Base-by-base conservation (phyloP, 2,329 filamentous ascomycete species). In the Fusarium longipes region DNA sequence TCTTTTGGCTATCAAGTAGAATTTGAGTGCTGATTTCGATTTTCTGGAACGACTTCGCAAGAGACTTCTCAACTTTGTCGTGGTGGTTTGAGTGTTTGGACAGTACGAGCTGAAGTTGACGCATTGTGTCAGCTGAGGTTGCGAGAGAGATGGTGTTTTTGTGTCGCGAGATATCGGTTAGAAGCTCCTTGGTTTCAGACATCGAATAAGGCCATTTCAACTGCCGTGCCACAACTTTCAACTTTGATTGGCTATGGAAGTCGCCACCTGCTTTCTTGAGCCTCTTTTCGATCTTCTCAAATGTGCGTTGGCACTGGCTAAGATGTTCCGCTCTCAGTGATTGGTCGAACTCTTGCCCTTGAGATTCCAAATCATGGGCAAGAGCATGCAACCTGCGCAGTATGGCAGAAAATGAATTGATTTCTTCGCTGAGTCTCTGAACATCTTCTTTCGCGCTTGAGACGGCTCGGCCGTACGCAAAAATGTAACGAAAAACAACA, bases 151-250 rank as follows among this genome's bases (percentile, higher is more conserved):
- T 45, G 1, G 54, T 48, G 1, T 33, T 12, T 20, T 65, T 67
- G 3, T 65, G 17, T 3, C 57, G 50, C 2, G 49, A 57, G 4
- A 69, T 8, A 6, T 55, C 42, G 2, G 3, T 18, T 0, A 69
- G 20, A 0, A 69, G 27, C 0, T 44, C 24, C 3, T 54, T 57
- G 2, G 61, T 68, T 8, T 69, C 64, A 0, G 57, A 57, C 0
- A 17, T 7, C 0, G 53, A 57, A 14, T 42, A 68, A 0, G 67
- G 67, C 67, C 67, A 68, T 5, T 63, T 68, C 7, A 68, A 24
- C 14, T 59, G 53, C 1, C 42, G 49, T 1, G 20, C 5, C 0
- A 40, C 3, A 0, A 0, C 1, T 10, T 15, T n/a, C 2, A 22
- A 1, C 11, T 22, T 51, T 0, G 48, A 32, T 6, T n/a, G 6